These are phyloP conservation scores for Delonix regia DNA, from an alignment of 306 rosid genomes.

Conservation along the genomic window DNA sequence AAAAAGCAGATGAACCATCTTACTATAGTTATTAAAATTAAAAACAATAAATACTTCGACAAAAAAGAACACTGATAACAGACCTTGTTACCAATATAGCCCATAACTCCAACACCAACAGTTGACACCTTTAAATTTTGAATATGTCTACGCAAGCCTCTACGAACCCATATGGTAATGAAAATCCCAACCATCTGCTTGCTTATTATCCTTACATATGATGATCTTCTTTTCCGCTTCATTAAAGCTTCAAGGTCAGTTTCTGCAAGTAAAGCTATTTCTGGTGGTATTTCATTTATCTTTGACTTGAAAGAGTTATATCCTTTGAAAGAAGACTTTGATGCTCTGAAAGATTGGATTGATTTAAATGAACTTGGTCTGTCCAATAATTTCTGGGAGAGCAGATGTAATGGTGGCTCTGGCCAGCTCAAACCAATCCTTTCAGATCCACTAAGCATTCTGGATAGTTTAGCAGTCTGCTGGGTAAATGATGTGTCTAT, in stretches of 20 bases:
- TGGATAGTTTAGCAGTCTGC: slow-evolving; percentile 51
- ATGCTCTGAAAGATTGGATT: slow-evolving; percentile 51
- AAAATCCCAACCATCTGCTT: slow-evolving; percentile 97
- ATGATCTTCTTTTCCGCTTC: slow-evolving; percentile 74
- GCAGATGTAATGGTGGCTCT: slow-evolving; percentile 73
- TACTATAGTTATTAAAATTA: background rate
- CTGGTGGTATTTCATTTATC: slow-evolving; percentile 50
- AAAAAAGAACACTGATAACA: slow-evolving; percentile 11
- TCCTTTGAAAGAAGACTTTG: slow-evolving; percentile 67
- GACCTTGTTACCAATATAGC: slow-evolving; percentile 98
- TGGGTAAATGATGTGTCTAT: slow-evolving; percentile 44
- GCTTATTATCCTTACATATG: slow-evolving; percentile 84
- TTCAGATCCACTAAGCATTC: slow-evolving; percentile 74
- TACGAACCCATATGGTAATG: slow-evolving; percentile 88
- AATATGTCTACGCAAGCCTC: slow-evolving; percentile 85
- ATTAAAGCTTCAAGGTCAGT: slow-evolving; percentile 80
- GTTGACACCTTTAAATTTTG: slow-evolving; percentile 86
- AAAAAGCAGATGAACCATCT: slow-evolving; percentile 4
- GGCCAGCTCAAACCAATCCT: slow-evolving; percentile 97
- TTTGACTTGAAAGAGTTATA: slow-evolving; percentile 61
- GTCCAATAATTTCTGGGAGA: slow-evolving; percentile 53
- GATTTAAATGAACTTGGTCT: slow-evolving; percentile 62
- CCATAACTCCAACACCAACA: slow-evolving; percentile 98
- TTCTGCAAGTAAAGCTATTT: slow-evolving; percentile 56
- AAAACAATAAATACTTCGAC: background rate